Percentiles rank a stretch among this genome's conserved stretches.
Evolutionary conservation across 2,329 filamentous ascomycete species (phyloP).

Genomic region (Fusarium ramigenum): DNA sequence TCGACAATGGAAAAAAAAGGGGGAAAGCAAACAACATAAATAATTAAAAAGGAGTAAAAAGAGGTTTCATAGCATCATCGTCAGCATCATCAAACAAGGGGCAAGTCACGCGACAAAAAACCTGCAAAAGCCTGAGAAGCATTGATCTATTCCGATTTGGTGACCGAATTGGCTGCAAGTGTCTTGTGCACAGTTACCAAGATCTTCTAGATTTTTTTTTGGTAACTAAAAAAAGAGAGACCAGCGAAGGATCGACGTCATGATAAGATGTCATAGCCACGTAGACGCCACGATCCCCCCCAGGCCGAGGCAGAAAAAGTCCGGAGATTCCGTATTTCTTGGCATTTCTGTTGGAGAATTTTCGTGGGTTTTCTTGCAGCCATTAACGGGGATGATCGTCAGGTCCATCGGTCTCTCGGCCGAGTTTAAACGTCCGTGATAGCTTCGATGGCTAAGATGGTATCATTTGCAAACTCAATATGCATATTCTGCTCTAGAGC

Average conservation of each 20-base stretch:
- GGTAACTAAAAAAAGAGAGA: not conserved
- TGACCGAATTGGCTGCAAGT: slow-evolving; percentile 36
- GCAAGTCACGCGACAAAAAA: slow-evolving; percentile 39
- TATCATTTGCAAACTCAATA: not conserved
- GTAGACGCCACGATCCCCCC: not conserved
- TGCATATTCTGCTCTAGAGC: not conserved
- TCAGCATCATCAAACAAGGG: slow-evolving; percentile 9
- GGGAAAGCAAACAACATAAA: not conserved
- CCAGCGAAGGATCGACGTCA: slow-evolving; percentile 20
- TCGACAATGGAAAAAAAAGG: not conserved
- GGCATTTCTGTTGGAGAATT: not conserved
- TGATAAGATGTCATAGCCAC: slow-evolving; percentile 7
- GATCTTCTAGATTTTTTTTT: not conserved
- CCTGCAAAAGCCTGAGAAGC: not conserved
- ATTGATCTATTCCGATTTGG: slow-evolving; percentile 34
- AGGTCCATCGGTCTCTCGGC: slow-evolving; percentile 28
- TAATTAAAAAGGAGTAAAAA: not conserved
- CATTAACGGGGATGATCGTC: slow-evolving; percentile 9
- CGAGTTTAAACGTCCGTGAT: slow-evolving; percentile 15
- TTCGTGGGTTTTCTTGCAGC: not conserved
- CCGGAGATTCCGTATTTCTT: slow-evolving; percentile 11
- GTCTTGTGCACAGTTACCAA: slow-evolving; percentile 41
- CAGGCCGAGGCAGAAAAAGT: slow-evolving; percentile 8
- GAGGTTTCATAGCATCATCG: not conserved
- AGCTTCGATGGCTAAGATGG: not conserved